A percentile compares a stretch with the other conserved stretches of the same genome.
These are phyloP conservation scores for Phytophthora constricta DNA, from an alignment of 352 stramenopile species.

Conservation along the genomic window DNA sequence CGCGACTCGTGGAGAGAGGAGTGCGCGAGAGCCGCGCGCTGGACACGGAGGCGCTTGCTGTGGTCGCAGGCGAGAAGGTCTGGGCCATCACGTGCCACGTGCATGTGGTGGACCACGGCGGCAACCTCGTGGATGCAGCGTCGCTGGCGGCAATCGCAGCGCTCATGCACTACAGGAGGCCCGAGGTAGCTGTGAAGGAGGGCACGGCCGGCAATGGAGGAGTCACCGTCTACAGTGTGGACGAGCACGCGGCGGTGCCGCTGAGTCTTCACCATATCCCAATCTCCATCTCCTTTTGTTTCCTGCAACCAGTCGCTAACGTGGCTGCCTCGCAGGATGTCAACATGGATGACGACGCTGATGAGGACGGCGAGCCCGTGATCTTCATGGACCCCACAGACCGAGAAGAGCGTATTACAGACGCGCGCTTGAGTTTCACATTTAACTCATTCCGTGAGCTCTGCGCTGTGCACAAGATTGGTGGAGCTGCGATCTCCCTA, in stretches of 20 bases:
- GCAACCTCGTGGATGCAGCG: constrained; percentile 92
- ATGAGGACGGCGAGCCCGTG: constrained; percentile 51
- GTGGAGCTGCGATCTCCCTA: constrained; percentile 73
- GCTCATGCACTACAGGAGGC: constrained; percentile 93
- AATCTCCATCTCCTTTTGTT: constrained; percentile 95
- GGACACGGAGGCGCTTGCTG: constrained; percentile 94
- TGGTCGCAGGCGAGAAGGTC: constrained; percentile 93
- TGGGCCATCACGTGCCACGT: constrained; percentile 94
- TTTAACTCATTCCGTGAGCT: constrained; percentile 94
- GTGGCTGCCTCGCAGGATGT: constrained; percentile 1
- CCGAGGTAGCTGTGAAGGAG: constrained; percentile 82
- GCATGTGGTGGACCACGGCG: constrained; percentile 92
- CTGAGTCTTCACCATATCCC: constrained; percentile 96
- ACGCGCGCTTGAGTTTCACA: constrained; percentile 89
- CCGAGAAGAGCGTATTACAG: constrained; percentile 89
- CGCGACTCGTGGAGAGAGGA: constrained; percentile 91
- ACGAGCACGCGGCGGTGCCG: constrained; percentile 91
- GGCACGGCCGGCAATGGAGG: constrained; percentile 17
- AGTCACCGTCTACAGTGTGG: constrained; percentile 81
- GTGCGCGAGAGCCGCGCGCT: constrained; percentile 92
- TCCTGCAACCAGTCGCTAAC: constrained; percentile 50
- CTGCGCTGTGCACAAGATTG: constrained; percentile 91
- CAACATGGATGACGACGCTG: constrained; percentile 21
- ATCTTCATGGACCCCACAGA: constrained; percentile 91
- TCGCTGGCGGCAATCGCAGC: constrained; percentile 94